Evolutionary conservation across 768 basidiomycete genomes (phyloP).

Genomic region (Amanita fuliginea): DNA sequence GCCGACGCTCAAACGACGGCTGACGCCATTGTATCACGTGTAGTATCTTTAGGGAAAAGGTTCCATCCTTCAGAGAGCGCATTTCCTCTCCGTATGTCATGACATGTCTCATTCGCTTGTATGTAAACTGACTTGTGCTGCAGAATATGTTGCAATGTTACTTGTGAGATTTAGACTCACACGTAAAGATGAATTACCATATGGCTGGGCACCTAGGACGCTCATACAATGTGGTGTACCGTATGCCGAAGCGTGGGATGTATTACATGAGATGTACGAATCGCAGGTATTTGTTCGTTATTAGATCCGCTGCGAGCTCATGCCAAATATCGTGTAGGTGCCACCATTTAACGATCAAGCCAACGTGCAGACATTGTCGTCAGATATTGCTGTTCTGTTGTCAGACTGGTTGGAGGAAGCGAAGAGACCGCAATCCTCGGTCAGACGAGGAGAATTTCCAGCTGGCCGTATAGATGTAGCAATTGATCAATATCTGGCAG

Average conservation of each 20-base stretch:
- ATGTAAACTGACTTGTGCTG: constrained; percentile 1
- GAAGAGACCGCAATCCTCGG: constrained; percentile 59
- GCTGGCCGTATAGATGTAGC: constrained; percentile 66
- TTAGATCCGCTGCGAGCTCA: neutral
- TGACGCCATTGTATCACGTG: constrained; percentile 50
- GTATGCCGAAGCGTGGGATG: constrained; percentile 74
- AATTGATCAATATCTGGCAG: constrained; percentile 63
- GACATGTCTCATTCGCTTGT: neutral
- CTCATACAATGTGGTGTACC: constrained; percentile 77
- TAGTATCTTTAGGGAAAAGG: constrained; percentile 67
- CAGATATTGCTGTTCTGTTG: constrained; percentile 73
- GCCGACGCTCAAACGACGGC: constrained; percentile 41
- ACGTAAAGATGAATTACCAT: constrained; percentile 43
- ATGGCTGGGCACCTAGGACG: constrained; percentile 77
- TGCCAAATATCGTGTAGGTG: constrained; percentile 30
- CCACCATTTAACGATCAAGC: constrained; percentile 77
- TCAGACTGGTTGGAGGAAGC: constrained; percentile 73
- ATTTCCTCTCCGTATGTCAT: constrained; percentile 73
- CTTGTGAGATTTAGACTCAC: constrained; percentile 66
- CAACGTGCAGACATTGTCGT: constrained; percentile 70
- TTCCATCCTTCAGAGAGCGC: constrained; percentile 89
- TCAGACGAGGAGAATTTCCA: constrained; percentile 58
- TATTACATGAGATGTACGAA: constrained; percentile 79
- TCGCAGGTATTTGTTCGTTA: constrained; percentile 53
- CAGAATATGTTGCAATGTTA: constrained; percentile 68